Evolutionary conservation across 1,139 yeast genomes (phyloP).

Genomic region (Hanseniaspora sp.): DNA sequence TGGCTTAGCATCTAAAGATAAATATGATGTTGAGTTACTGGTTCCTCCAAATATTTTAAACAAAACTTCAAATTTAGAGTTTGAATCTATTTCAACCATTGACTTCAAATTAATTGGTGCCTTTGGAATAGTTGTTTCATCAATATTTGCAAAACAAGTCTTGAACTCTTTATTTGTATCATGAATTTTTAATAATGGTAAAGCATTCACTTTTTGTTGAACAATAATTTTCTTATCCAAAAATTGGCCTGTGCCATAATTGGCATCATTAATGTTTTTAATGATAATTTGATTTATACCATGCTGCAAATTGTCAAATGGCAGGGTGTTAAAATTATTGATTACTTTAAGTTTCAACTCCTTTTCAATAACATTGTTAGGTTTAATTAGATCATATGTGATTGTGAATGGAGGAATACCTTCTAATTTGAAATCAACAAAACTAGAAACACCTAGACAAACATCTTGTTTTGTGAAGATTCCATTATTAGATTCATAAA

Average conservation of each 20-base stretch:
- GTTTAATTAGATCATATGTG: constrained; percentile 53
- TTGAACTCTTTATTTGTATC: constrained; percentile 38
- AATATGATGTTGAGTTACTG: constrained; percentile 37
- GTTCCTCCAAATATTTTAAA: constrained; percentile 46
- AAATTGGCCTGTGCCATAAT: constrained; percentile 33
- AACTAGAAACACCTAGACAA: constrained; percentile 41
- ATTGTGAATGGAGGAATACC: constrained; percentile 70
- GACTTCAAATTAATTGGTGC: constrained; percentile 47
- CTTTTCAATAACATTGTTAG: constrained; percentile 37
- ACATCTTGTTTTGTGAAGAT: constrained; percentile 31
- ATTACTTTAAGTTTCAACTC: constrained; percentile 39
- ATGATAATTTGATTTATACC: constrained; percentile 58
- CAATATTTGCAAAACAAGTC: constrained; percentile 49
- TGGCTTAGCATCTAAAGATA: constrained; percentile 29
- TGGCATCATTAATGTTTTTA: constrained; percentile 52
- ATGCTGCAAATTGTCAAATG: constrained; percentile 32
- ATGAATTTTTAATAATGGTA: constrained; percentile 49
- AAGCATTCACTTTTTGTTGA: constrained; percentile 47
- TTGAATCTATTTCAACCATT: constrained; percentile 15
- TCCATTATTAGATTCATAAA: constrained; percentile 22
- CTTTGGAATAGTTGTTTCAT: constrained; percentile 26
- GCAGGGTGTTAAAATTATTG: constrained; percentile 40
- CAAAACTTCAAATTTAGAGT: constrained; percentile 47
- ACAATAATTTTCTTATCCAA: constrained; percentile 34
- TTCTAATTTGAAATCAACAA: constrained; percentile 39